Conservation (phyloP, 108 stramenopile genomes). For the Skeletonema costatum region DNA sequence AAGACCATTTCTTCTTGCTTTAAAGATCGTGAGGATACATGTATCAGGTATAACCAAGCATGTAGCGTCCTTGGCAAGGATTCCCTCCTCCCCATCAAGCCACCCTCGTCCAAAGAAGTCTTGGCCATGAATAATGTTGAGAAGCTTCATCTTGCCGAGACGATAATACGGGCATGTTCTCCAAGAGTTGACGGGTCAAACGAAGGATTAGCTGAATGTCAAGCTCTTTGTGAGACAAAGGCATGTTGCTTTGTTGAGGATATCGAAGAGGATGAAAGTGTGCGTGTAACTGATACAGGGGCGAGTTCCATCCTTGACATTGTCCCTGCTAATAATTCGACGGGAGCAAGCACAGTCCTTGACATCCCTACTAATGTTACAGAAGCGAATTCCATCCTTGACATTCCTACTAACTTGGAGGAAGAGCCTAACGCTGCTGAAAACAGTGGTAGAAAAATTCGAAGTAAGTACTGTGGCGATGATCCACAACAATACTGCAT, state of each 20-base stretch:
- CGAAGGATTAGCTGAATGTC: conserved; percentile 5
- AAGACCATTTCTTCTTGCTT: conserved; percentile 7
- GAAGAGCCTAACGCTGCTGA: background rate
- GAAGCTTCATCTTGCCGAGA: conserved; percentile 18
- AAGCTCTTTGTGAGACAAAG: conserved; percentile 8
- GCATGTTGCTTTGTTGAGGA: conserved; percentile 21
- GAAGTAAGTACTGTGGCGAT: conserved; percentile 14
- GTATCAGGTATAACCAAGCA: conserved; percentile 4
- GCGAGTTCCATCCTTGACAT: background rate
- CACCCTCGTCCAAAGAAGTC: conserved; percentile 8
- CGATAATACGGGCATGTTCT: conserved; percentile 12
- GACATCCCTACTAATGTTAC: background rate
- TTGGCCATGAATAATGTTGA: conserved; percentile 4
- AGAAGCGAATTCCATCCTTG: background rate
- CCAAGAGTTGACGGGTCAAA: background rate
- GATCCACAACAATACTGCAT: conserved; percentile 15
- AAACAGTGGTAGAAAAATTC: background rate
- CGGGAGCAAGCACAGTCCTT: background rate
- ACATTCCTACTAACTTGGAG: background rate
- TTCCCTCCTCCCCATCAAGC: background rate
- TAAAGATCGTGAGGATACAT: background rate
- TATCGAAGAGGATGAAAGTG: conserved; percentile 4
- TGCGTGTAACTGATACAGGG: background rate
- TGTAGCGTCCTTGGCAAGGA: conserved; percentile 3
- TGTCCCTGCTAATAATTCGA: too few relatives aligned